Conservation (phyloP, 768 basidiomycete genomes). For the Lactarius hatsudake region DNA sequence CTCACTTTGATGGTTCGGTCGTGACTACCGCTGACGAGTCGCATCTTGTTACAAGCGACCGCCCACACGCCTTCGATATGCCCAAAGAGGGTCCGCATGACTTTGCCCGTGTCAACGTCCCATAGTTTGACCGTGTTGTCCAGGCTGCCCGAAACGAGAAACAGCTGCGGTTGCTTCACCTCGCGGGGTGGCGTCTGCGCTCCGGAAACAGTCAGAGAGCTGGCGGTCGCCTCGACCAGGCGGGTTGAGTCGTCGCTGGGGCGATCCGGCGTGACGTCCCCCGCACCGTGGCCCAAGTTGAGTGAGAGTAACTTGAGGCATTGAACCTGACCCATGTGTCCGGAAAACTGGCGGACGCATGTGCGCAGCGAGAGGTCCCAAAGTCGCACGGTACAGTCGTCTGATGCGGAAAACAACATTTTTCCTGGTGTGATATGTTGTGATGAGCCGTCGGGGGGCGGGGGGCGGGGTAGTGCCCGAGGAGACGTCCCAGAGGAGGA, state of each 20-base stretch:
- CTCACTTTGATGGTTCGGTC: conserved; percentile 95
- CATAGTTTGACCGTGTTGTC: conserved; percentile 96
- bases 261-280: not conserved
- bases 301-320: conserved; percentile 76
- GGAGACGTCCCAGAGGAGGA: conserved; percentile 80
- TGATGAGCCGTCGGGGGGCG: conserved; percentile 34
- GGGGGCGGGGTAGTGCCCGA: conserved; percentile 37
- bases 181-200: conserved; percentile 13
- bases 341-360: conserved; percentile 80
- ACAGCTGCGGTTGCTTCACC: conserved; percentile 40
- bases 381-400: conserved; percentile 88
- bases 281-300: conserved; percentile 35
- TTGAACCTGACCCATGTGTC: conserved; percentile 95
- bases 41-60: conserved; percentile 86
- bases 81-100: conserved; percentile 83
- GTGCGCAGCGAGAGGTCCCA: conserved; percentile 86
- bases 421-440: conserved; percentile 75
- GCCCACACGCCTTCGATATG: conserved; percentile 99
- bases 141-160: conserved; percentile 85
- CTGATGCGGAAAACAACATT: conserved; percentile 96
- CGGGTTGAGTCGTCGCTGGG: not conserved
- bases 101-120: conserved; percentile 86
- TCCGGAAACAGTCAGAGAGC: conserved; percentile 1
- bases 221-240: not conserved
- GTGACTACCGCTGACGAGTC: conserved; percentile 91